These are phyloP conservation scores for Dacryopinax primogenitus DNA, from an alignment of 768 basidiomycete species.

Conservation along the genomic window DNA sequence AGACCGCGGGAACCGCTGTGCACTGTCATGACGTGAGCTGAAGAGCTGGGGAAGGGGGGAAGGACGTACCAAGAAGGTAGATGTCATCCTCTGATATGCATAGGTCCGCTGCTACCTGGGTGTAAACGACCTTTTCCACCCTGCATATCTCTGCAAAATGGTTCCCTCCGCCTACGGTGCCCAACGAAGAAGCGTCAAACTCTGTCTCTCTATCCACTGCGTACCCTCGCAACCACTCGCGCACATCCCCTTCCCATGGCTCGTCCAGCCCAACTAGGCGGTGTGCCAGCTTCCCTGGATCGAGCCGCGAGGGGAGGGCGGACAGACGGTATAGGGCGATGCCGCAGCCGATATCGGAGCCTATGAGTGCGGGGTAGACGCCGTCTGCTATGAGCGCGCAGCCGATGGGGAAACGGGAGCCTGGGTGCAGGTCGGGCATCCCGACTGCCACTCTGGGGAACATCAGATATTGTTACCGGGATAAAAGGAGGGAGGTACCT, in stretches of 20 bases:
- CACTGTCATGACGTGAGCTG: constrained; percentile 19
- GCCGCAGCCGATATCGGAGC: constrained; percentile 32
- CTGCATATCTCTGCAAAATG: constrained; percentile 32
- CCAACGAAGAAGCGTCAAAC: constrained; percentile 25
- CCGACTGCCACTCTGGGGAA: constrained; percentile 24
- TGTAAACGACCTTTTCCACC: constrained; percentile 27
- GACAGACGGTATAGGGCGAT: constrained; percentile 26
- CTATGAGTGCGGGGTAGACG: constrained; percentile 32
- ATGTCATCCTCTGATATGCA: constrained; percentile 22
- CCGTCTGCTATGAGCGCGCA: constrained; percentile 29
- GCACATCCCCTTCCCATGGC: constrained; percentile 28
- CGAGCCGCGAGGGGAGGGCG: constrained; percentile 7
- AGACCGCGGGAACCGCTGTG: constrained; percentile 33
- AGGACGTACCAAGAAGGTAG: constrained; percentile 25
- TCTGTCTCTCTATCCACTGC: constrained; percentile 24
- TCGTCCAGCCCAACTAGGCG: constrained; percentile 28
- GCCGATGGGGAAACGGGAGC: constrained; percentile 26
- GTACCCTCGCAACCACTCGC: constrained; percentile 28
- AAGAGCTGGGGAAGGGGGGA: constrained; percentile 1
- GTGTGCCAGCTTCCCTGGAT: constrained; percentile 26
- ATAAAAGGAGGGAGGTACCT: neutral
- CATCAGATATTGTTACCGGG: neutral
- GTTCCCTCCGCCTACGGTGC: constrained; percentile 31
- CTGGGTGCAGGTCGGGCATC: constrained; percentile 34
- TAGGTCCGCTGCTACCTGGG: constrained; percentile 19